Base-by-base conservation (phyloP, 1,284 basidiomycete species). In the Ceratobasidium sp. region DNA sequence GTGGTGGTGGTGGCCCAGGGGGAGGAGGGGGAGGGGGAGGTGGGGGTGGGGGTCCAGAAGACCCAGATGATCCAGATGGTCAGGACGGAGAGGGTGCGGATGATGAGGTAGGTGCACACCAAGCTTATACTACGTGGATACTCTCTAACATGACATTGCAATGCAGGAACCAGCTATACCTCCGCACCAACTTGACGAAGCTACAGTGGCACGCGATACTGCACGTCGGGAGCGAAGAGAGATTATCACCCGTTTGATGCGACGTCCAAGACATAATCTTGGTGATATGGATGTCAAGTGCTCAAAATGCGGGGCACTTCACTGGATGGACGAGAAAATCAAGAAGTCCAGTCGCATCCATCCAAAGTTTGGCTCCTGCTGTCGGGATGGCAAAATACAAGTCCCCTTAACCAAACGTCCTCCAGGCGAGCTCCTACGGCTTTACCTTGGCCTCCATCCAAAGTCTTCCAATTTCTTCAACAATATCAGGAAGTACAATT, bases 401-500 rank as follows among this genome's bases (percentile, higher is more conserved):
- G 10, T 69, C 0, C 5, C 52, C 2, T 38, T 69, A 9, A 17
- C 48, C 2, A 46, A 56, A n/a, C 6, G 28, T 1, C 67, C 67
- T 5, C 67, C 67, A 9, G 1, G 3, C 0, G 17, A n/a, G 38
- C 67, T 69, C 28, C 56, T 9, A 1, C 3, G 15, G 20, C 67
- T 69, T 2, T 69, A 5, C 3, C 20, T 17, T 56, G 67, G 67
- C 1, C 4, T 13, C 1, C 67, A 69, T 50, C 50, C 7, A 7
- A 1, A n/a, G 5, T 69, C 67, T 1, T 1, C 23, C 12, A 33
- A 77, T 33, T 69, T 77, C 46, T 26, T 52, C 15, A 26, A n/a
- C n/a, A 61, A 77, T 40, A 77, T 77, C 42, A 23, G 61, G 20
- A 65, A 62, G 1, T 77, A 50, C 66, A 77, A 77, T 33, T 20